These are phyloP conservation scores for Orbilia oligospora DNA, from an alignment of 2,329 filamentous ascomycete genomes.

Conservation along the genomic window DNA sequence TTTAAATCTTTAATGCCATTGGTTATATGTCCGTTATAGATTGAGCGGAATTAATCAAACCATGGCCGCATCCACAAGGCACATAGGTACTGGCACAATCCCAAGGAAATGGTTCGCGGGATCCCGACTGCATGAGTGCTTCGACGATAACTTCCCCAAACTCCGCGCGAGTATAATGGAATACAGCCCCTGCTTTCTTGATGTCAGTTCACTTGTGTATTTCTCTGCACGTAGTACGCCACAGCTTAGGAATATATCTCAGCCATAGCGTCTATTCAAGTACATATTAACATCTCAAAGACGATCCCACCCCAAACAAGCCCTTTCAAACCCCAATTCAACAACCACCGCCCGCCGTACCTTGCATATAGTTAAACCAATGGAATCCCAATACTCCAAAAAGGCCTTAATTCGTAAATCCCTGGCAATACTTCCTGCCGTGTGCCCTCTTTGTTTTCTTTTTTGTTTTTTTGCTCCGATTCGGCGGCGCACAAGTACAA, in stretches of 20 bases:
- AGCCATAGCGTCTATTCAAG: not conserved
- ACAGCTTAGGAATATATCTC: not conserved
- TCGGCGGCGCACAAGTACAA: conserved; percentile 29
- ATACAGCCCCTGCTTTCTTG: not conserved
- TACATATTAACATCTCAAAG: not conserved
- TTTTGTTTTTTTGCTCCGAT: conserved; percentile 45
- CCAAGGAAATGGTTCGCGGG: conserved; percentile 14
- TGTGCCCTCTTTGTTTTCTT: conserved; percentile 4
- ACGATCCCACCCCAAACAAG: conserved; percentile 6
- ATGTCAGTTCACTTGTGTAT: not conserved
- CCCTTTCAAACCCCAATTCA: not conserved
- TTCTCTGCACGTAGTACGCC: not conserved
- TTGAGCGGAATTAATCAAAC: not conserved
- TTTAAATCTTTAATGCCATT: not conserved
- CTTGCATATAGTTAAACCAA: conserved; percentile 35
- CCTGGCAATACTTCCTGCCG: conserved; percentile 25
- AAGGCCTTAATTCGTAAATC: conserved; percentile 13
- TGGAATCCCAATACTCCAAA: conserved; percentile 10
- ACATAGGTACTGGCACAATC: not conserved
- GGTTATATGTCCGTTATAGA: not conserved
- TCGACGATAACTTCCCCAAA: not conserved
- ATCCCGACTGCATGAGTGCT: conserved; percentile 4
- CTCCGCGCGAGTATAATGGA: conserved; percentile 9
- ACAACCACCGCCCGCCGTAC: conserved; percentile 7
- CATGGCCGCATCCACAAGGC: not conserved